Evolutionary conservation across 202 grass and related monocot genomes (phyloP).

Genomic region (Carex sylvatica): DNA sequence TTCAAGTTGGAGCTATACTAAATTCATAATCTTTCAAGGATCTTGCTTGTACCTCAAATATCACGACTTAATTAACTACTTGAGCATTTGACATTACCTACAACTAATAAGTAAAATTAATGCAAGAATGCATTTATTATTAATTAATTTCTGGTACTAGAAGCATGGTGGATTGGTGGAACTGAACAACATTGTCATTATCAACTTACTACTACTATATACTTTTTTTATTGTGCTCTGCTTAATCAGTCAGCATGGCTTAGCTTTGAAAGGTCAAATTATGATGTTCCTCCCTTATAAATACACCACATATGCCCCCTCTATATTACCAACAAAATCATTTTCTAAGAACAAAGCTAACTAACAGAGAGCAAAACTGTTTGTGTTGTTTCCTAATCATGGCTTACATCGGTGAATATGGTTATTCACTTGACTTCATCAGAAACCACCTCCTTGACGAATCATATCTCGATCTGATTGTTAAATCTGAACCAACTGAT

Average conservation of each 20-base stretch:
- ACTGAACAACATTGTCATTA: not conserved
- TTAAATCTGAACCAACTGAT: not conserved
- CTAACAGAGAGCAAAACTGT: not conserved
- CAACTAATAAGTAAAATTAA: not conserved
- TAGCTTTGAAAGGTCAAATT: slow-evolving; percentile 1
- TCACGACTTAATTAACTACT: not conserved
- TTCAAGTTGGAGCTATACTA: not conserved
- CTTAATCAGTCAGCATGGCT: not conserved
- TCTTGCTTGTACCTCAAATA: not conserved
- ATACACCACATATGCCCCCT: not conserved
- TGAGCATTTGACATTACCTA: not conserved
- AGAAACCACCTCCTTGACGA: not conserved
- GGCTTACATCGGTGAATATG: slow-evolving; percentile 6
- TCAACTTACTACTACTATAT: not conserved
- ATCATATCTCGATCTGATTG: not conserved
- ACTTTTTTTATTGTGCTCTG: not conserved
- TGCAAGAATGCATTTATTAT: not conserved
- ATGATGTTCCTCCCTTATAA: not conserved
- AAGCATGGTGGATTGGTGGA: not conserved
- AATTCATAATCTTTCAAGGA: not conserved
- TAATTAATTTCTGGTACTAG: not conserved
- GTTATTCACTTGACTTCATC: slow-evolving; percentile 21
- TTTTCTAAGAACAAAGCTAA: slow-evolving; percentile 4
- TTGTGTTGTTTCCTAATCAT: not conserved
- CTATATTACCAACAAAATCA: not conserved